A percentile compares a stretch with the other conserved stretches of the same genome.
Conservation (phyloP, 305 asterid species). For the Fraxinus xanthoxyloides region DNA sequence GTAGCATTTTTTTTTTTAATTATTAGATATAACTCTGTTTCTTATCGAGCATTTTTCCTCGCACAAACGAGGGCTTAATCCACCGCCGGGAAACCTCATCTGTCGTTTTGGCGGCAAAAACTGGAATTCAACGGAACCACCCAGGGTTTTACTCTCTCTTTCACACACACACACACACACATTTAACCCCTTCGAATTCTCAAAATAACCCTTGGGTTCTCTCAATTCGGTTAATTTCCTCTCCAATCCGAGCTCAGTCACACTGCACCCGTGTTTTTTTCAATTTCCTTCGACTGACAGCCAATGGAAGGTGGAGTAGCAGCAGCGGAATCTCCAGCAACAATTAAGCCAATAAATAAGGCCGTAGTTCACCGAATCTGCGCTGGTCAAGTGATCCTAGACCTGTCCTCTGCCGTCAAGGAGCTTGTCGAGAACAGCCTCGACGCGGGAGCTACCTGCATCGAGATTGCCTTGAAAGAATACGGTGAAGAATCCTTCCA, state of each 20-base stretch:
- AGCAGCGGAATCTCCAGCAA: conserved; percentile 22
- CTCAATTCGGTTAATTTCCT: background rate
- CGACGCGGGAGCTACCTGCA: conserved; percentile 87
- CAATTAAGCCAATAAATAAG: conserved; percentile 63
- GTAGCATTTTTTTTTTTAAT: too few relatives aligned
- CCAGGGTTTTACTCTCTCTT: background rate
- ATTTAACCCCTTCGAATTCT: background rate
- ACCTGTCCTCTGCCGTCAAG: conserved; percentile 93
- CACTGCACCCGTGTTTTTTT: background rate
- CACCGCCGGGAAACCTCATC: too few relatives aligned
- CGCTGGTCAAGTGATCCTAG: conserved; percentile 87
- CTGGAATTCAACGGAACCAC: background rate
- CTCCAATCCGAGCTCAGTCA: background rate
- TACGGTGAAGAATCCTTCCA: conserved; percentile 83
- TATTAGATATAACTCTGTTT: too few relatives aligned
- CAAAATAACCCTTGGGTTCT: background rate
- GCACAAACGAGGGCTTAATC: background rate
- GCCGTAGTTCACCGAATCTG: conserved; percentile 74
- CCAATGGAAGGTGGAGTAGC: conserved; percentile 42
- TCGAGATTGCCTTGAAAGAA: conserved; percentile 72
- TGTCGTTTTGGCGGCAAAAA: background rate
- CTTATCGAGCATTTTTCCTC: too few relatives aligned
- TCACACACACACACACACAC: background rate
- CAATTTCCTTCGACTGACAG: background rate
- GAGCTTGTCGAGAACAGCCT: conserved; percentile 99